phyloP scores from a whole-genome alignment of 805 yeast species.

The Wickerhamomyces bovis region DNA sequence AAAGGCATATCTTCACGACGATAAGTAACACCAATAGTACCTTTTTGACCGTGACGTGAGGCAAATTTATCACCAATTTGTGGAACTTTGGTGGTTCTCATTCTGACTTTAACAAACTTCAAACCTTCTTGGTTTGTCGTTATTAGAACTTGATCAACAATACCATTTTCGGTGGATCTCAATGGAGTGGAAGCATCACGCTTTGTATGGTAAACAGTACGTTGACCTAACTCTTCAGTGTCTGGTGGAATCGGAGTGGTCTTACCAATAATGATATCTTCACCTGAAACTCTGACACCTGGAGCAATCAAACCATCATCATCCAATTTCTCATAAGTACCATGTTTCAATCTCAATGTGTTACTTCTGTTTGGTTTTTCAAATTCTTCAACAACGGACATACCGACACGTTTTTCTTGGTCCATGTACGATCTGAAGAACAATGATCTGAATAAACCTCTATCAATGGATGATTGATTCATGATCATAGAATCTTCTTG shows the following conservation, averaged over 20 bases:
- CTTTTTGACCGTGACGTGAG: constrained; percentile 99
- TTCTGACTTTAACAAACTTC: constrained; percentile 94
- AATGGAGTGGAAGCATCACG: constrained; percentile 98
- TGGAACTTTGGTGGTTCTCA: constrained; percentile 97
- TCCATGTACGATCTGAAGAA: constrained; percentile 98
- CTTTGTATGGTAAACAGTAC: constrained; percentile 96
- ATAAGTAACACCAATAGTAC: constrained; percentile 98
- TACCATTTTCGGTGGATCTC: constrained; percentile 95
- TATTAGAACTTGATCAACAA: constrained; percentile 93
- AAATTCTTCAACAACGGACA: constrained; percentile 96
- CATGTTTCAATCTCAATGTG: constrained; percentile 92
- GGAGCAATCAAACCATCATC: constrained; percentile 98
- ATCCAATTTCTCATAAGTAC: constrained; percentile 95
- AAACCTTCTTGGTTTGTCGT: constrained; percentile 98
- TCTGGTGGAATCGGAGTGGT: constrained; percentile 99
- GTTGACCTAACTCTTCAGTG: constrained; percentile 96
- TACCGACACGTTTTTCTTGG: constrained; percentile 96
- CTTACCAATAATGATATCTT: constrained; percentile 96
- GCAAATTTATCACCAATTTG: constrained; percentile 99
- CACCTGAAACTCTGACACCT: constrained; percentile 98
- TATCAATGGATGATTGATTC: constrained; percentile 96
- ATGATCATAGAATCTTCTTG: constrained; percentile 99
- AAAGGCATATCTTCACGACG: constrained; percentile 99
- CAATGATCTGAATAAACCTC: constrained; percentile 92
- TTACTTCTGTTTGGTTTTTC: constrained; percentile 95